Evolutionary conservation across 2,329 filamentous ascomycete species (phyloP).

Genomic region (Hypocreales sp.): DNA sequence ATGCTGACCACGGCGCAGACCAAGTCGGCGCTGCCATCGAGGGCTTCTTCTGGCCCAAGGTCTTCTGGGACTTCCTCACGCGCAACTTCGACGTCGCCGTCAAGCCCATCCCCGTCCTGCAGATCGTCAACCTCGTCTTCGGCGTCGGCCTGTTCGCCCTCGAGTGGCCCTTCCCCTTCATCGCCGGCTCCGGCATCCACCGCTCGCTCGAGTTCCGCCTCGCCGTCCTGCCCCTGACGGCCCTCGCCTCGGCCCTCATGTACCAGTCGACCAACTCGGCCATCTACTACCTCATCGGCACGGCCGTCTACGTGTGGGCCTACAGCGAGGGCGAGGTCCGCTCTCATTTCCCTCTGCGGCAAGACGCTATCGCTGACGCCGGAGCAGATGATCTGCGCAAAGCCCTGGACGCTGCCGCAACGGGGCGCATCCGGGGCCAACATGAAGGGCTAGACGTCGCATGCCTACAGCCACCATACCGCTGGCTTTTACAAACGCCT

Average conservation of each 20-base stretch:
- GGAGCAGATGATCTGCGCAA: constrained; percentile 46
- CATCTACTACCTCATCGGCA: constrained; percentile 78
- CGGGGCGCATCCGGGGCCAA: constrained; percentile 21
- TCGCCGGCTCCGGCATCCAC: constrained; percentile 69
- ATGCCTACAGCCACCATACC: no score
- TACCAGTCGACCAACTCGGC: constrained; percentile 91
- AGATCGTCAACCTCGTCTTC: constrained; percentile 77
- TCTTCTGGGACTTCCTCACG: constrained; percentile 95
- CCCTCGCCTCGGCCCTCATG: constrained; percentile 58
- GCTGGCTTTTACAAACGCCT: no score
- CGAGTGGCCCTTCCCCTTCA: constrained; percentile 73
- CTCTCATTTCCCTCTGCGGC: no score
- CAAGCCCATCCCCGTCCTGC: constrained; percentile 74
- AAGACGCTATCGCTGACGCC: no score
- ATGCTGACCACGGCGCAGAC: no score
- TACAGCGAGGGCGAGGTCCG: constrained; percentile 96
- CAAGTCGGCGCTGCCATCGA: constrained; percentile 74
- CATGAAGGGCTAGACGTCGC: not conserved
- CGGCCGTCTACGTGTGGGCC: constrained; percentile 87
- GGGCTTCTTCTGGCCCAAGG: constrained; percentile 95
- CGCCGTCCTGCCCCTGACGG: constrained; percentile 64
- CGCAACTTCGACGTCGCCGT: constrained; percentile 77
- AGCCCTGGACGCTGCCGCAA: constrained; percentile 55
- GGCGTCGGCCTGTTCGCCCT: constrained; percentile 66
- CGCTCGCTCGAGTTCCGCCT: constrained; percentile 78